phyloP scores from a whole-genome alignment of 1,284 basidiomycete species.

The Cryptococcus sp. region DNA sequence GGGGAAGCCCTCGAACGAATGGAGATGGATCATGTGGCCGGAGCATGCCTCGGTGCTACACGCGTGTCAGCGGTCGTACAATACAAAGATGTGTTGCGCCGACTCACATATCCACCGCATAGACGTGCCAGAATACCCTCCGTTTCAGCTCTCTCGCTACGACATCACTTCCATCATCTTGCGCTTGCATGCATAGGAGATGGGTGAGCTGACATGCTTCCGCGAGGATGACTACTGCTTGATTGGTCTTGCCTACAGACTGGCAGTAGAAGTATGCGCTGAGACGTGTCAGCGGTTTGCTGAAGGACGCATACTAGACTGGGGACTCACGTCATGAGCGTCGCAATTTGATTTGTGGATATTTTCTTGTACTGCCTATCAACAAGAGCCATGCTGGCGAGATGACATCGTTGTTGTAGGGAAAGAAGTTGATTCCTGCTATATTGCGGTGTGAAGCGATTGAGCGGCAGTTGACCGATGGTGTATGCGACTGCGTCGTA shows the following conservation, averaged over 20 bases:
- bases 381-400: slow-evolving; percentile 27
- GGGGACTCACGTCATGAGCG: slow-evolving; percentile 23
- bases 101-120: slow-evolving; percentile 42
- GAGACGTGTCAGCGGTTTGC: background rate
- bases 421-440: slow-evolving; percentile 20
- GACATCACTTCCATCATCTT: slow-evolving; percentile 1
- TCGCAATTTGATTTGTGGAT: slow-evolving; percentile 18
- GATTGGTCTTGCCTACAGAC: slow-evolving; percentile 24
- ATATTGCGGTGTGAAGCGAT: slow-evolving; percentile 17
- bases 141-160: slow-evolving; percentile 41
- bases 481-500: slow-evolving; percentile 24
- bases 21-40: slow-evolving; percentile 30
- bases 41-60: slow-evolving; percentile 32
- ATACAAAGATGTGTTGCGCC: background rate
- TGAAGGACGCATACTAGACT: no score
- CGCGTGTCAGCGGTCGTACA: background rate
- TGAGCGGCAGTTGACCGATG: slow-evolving; percentile 27
- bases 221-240: slow-evolving; percentile 26
- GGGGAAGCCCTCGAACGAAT: slow-evolving; percentile 24
- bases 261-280: slow-evolving; percentile 38
- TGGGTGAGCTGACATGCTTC: slow-evolving; percentile 36
- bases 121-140: slow-evolving; percentile 45
- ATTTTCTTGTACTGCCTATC: slow-evolving; percentile 19
- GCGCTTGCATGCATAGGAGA: slow-evolving; percentile 22
- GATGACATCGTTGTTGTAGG: slow-evolving; percentile 31